Conservation (phyloP, 2,329 filamentous ascomycete genomes). For the Aspergillus clavatus region DNA sequence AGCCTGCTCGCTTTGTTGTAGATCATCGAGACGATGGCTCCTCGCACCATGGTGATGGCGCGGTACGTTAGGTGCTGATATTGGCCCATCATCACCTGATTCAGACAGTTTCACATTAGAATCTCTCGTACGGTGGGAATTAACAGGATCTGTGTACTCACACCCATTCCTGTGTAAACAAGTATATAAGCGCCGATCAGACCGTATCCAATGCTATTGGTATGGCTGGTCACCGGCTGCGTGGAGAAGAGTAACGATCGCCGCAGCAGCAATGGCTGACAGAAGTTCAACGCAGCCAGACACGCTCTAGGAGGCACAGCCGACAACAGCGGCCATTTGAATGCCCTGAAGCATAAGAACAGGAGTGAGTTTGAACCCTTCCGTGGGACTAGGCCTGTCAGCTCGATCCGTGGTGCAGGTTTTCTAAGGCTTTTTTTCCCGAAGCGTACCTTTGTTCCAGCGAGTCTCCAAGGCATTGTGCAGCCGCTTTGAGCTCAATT, state of each 20-base stretch:
- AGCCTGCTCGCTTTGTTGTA: slow-evolving; percentile 42
- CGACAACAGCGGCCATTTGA: slow-evolving; percentile 32
- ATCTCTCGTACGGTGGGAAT: neutral
- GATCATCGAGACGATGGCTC: slow-evolving; percentile 46
- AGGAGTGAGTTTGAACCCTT: slow-evolving; percentile 29
- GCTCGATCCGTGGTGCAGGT: neutral
- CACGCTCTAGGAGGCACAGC: slow-evolving; percentile 30
- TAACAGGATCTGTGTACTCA: slow-evolving; percentile 20
- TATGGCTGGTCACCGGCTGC: slow-evolving; percentile 22
- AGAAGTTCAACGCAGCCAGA: slow-evolving; percentile 35
- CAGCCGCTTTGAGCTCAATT: slow-evolving; percentile 40
- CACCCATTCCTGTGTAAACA: slow-evolving; percentile 41
- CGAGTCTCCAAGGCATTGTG: slow-evolving; percentile 32
- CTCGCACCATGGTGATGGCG: slow-evolving; percentile 41
- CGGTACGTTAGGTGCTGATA: slow-evolving; percentile 43
- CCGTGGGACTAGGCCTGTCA: slow-evolving; percentile 20
- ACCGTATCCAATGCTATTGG: slow-evolving; percentile 38
- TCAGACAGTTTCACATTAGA: neutral
- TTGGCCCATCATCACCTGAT: slow-evolving; percentile 36
- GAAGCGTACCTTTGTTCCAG: slow-evolving; percentile 39
- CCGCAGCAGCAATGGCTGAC: slow-evolving; percentile 37
- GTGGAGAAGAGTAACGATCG: slow-evolving; percentile 32
- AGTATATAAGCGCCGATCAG: slow-evolving; percentile 42
- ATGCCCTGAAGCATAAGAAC: slow-evolving; percentile 24
- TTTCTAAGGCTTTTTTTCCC: too few relatives aligned